Percentiles rank a stretch among this genome's conserved stretches.
These are phyloP conservation scores for Quercus engelmannii DNA, from an alignment of 306 rosid species.

Conservation along the genomic window DNA sequence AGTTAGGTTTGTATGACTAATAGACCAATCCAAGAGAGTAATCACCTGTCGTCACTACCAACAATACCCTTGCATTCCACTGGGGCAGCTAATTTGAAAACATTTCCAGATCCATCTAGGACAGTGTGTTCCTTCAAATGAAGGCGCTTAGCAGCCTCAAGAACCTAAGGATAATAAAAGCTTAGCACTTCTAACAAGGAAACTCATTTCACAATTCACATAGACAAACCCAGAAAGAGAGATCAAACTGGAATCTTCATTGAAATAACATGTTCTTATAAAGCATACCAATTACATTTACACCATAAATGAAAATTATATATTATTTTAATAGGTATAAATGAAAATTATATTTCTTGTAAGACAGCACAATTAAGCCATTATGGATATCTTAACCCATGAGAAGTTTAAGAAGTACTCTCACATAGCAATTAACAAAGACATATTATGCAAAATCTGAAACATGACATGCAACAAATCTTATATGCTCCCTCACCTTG, in stretches of 20 bases:
- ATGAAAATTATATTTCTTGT: not conserved
- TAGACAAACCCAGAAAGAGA: not conserved
- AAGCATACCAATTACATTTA: slow-evolving; percentile 1
- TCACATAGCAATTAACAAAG: not conserved
- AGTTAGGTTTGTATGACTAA: not conserved
- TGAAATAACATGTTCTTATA: not conserved
- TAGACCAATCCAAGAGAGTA: slow-evolving; percentile 3
- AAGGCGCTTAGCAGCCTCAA: slow-evolving; percentile 95
- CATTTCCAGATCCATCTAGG: slow-evolving; percentile 86
- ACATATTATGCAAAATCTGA: slow-evolving; percentile 10
- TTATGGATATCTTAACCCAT: not conserved
- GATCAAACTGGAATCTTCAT: not conserved
- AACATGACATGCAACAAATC: slow-evolving; percentile 11
- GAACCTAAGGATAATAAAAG: slow-evolving; percentile 50
- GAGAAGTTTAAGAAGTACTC: not conserved
- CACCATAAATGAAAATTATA: not conserved
- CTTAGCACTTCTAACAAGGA: slow-evolving; percentile 17
- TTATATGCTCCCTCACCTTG: slow-evolving; percentile 54
- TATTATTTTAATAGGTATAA: not conserved
- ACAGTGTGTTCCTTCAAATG: too few species aligned
- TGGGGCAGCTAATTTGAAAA: slow-evolving; percentile 89
- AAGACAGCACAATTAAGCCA: not conserved
- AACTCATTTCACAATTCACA: not conserved
- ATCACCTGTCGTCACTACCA: slow-evolving; percentile 96
- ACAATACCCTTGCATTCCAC: slow-evolving; percentile 99